Conservation (phyloP, 768 basidiomycete species). For the Pilatotrama ljubarskyi region DNA sequence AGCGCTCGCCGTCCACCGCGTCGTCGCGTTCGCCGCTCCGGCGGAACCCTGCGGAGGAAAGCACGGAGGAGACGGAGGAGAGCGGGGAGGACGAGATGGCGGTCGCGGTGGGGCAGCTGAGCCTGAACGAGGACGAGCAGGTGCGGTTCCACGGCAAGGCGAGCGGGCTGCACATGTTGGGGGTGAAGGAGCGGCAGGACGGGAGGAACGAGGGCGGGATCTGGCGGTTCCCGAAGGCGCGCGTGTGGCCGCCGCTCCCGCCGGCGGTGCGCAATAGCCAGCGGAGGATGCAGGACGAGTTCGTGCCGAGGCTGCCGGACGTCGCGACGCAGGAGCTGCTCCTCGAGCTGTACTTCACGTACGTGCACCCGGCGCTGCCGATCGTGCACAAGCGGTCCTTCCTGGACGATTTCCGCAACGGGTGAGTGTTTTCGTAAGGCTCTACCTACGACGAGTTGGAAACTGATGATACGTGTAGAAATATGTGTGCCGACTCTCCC, state of each 20-base stretch:
- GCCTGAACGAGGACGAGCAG: constrained; percentile 84
- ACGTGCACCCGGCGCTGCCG: constrained; percentile 80
- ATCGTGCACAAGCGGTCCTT: constrained; percentile 73
- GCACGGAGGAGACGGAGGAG: constrained; percentile 35
- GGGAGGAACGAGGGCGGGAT: constrained; percentile 74
- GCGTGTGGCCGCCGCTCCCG: constrained; percentile 79
- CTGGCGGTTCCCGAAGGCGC: constrained; percentile 83
- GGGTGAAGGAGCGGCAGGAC: constrained; percentile 58
- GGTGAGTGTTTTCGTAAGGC: constrained; percentile 31
- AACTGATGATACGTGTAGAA: constrained; percentile 2
- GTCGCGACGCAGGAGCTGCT: constrained; percentile 62
- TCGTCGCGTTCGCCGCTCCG: constrained; percentile 18
- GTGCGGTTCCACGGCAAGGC: constrained; percentile 87
- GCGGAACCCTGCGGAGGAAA: constrained; percentile 23
- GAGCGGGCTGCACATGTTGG: constrained; percentile 76
- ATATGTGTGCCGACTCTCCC: constrained; percentile 32
- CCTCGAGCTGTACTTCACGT: constrained; percentile 74
- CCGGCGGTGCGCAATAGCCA: constrained; percentile 27
- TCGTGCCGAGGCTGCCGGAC: constrained; percentile 52
- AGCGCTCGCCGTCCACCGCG: constrained; percentile 13
- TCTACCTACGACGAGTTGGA: not conserved
- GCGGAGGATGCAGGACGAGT: constrained; percentile 39
- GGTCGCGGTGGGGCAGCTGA: constrained; percentile 82
- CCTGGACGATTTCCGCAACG: constrained; percentile 51
- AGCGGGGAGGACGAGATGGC: constrained; percentile 48